Base-by-base conservation (phyloP, 257 asterid genomes). In the Capsicum baccatum region DNA sequence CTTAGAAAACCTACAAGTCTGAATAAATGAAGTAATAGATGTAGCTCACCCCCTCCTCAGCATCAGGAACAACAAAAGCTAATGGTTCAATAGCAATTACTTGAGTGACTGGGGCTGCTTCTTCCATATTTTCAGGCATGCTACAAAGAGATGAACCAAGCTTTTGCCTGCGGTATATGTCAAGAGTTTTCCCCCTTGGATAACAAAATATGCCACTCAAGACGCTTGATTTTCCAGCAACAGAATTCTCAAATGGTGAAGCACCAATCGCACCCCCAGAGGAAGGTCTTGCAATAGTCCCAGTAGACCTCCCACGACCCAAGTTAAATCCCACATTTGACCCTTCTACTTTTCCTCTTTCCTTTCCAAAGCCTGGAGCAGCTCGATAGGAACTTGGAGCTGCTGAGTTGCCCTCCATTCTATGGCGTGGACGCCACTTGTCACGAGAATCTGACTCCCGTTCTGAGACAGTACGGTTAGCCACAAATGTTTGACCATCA, bases 361-460 rank as follows among this genome's bases (percentile, higher is more conserved):
- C 99, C 84, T 80, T 84, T 81, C 98, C 98, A 89, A 97, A 97
- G 83, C 99, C 99, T 17, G 99, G 99, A 5, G 99, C 99, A 83
- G 96, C 89, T 73, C 99, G 99, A 83, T 90, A 90, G 17, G 92
- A 84, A 83, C 92, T 92, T 56, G 92, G 79, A 2, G 92, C 98
- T 6, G 90, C 90, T 68, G 93, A 81, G 88, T 85, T 94, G 82
- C 89, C 94, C 84, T 97, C 99, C 97, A 95, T 91, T 91, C 97
- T 92, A 87, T 97, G 96, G 56, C 99, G 92, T 64, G 99, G 99
- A 88, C 99, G 93, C 99, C 99, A 97, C 92, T 97, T 97, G 85
- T 97, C 99, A 85, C 97, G 99, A 87, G 98, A 86, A 84, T 97
- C 98, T 3, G 92, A 84, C 69, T 97, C 99, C 52, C 97, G 97